A percentile compares a stretch with the other conserved stretches of the same genome.
These are phyloP conservation scores for Nicotiana undulata DNA, from an alignment of 257 asterid species.

Conservation along the genomic window DNA sequence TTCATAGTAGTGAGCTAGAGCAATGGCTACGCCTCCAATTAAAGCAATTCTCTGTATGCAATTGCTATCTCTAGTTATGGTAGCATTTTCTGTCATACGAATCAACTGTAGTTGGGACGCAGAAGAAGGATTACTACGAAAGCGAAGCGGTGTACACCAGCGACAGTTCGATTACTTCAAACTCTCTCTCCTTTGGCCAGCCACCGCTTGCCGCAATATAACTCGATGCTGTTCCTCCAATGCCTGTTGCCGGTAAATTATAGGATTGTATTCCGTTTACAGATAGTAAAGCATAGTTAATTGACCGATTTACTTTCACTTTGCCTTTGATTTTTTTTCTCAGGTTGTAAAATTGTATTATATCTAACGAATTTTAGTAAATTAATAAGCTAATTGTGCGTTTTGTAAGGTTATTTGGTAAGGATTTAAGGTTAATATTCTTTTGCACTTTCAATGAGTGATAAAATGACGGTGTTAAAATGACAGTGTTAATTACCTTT, in stretches of 20 bases:
- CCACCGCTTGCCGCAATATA: conserved; percentile 52
- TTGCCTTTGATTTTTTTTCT: background rate
- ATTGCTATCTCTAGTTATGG: conserved; percentile 23
- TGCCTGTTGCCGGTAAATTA: conserved; percentile 71
- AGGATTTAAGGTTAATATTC: no score
- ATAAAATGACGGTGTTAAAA: no score
- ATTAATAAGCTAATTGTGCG: background rate
- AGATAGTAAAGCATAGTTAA: background rate
- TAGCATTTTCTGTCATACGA: conserved; percentile 24
- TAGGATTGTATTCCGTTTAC: no score
- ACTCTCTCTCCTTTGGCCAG: conserved; percentile 85
- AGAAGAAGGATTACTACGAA: conserved; percentile 17
- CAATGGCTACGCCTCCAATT: conserved; percentile 39
- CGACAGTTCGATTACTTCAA: conserved; percentile 76
- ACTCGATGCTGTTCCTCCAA: conserved; percentile 59
- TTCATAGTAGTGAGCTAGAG: background rate
- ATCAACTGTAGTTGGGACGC: conserved; percentile 24
- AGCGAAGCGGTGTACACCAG: conserved; percentile 14
- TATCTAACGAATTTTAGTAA: background rate
- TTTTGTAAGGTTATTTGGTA: background rate
- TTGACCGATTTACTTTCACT: background rate
- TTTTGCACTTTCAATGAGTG: no score
- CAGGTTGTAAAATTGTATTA: background rate
- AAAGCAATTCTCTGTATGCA: conserved; percentile 18
- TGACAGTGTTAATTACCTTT: no score